Evolutionary conservation across 495 filamentous ascomycete species (phyloP), one percentile per base, ranked within the genome.

Genomic region (Penicillium riverlandense): DNA sequence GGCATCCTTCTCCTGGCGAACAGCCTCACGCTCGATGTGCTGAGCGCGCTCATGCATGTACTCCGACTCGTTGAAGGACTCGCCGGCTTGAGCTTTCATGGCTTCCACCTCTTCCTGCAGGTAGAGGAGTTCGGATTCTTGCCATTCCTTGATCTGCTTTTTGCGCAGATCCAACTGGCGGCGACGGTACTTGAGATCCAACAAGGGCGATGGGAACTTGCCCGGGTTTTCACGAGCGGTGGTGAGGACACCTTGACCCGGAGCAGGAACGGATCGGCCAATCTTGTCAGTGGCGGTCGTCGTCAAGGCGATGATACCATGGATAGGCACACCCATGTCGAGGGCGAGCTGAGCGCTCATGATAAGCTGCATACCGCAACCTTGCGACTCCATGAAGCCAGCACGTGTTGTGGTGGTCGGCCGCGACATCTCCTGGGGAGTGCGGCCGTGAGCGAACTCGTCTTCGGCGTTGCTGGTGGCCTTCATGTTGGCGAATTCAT

Each of bases 401-500:
- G 88, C 90, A 65, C 92, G 78, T 8, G 92, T 97, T 8, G 92
- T 99, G 8, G 92, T 97, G 8, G 92, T 92, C 1, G 92, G 92
- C 36, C 92, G 81, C 0, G 92, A 99, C 92, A 99, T 99, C 70
- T 99, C 92, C 59, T 81, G 80, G 0, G 92, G 94, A 30, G 92
- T 96, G 50, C 92, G 86, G 30, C 92, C 92, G 54, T 96, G 91
- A 7, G 86, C 89, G 55, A 97, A 86, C 58, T 97, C 92, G 48
- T 96, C 89, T 41, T 95, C 84, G 16, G 90, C 88, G 54, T 96
- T 99, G 75, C 87, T 95, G 35, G 92, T 99, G 29, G 92, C 92
- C 67, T 95, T 94, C 92, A 99, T 99, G 71, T 99, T 99, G 75
- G 92, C 92, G 60, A 99, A 99, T 66, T 99, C 92, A 53, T 96